These are phyloP conservation scores for Pilaira anomala DNA, from an alignment of 192 early-diverging fungal genomes.

Conservation along the genomic window DNA sequence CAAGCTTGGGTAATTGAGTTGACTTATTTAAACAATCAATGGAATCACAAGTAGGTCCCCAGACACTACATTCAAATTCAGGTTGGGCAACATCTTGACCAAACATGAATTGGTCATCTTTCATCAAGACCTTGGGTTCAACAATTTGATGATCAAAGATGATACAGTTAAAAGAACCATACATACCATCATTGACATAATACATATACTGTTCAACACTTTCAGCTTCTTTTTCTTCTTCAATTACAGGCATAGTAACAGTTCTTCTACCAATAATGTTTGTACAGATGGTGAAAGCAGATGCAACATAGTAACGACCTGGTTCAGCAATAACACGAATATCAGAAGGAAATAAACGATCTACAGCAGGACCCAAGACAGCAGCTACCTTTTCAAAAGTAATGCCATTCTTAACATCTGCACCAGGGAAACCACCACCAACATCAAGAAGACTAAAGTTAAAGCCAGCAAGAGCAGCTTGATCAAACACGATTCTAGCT, in stretches of 20 bases:
- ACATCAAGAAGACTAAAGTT: conserved; percentile 75
- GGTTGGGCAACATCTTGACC: conserved; percentile 23
- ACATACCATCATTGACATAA: conserved; percentile 99
- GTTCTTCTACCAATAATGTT: conserved; percentile 91
- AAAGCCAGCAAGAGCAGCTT: conserved; percentile 74
- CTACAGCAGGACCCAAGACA: conserved; percentile 76
- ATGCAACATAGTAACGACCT: conserved; percentile 92
- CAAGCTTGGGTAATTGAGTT: conserved; percentile 71
- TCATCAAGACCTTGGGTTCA: conserved; percentile 46
- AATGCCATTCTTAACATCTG: conserved; percentile 66
- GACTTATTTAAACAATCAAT: conserved; percentile 86
- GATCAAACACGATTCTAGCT: conserved; percentile 87
- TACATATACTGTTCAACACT: conserved; percentile 60
- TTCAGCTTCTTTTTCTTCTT: conserved; percentile 7
- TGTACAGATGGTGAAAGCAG: conserved; percentile 91
- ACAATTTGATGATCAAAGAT: conserved; percentile 92
- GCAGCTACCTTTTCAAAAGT: conserved; percentile 82
- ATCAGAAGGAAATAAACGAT: conserved; percentile 71
- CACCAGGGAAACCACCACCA: conserved; percentile 95
- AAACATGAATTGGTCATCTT: conserved; percentile 35
- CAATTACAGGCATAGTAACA: conserved; percentile 42
- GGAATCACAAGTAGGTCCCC: conserved; percentile 99
- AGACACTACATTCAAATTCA: conserved; percentile 69
- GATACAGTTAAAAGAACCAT: conserved; percentile 98
- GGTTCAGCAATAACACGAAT: conserved; percentile 97